Evolutionary conservation across 306 rosid genomes (phyloP).

Genomic region (Dicorynia guianensis): DNA sequence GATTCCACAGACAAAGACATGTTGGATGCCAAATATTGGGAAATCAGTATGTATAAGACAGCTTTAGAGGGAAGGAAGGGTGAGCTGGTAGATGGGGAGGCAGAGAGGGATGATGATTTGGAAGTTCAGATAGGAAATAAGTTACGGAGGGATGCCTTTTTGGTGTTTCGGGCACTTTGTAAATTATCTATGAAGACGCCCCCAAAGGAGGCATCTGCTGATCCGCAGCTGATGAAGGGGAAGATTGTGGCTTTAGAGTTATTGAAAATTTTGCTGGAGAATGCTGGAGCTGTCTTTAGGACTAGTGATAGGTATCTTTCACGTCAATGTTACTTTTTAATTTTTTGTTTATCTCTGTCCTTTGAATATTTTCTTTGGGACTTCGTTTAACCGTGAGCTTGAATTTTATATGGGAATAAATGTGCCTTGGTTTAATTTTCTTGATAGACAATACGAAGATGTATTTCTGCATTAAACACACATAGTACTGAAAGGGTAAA

Average conservation of each 20-base stretch:
- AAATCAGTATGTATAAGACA: constrained; percentile 98
- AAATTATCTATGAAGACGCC: constrained; percentile 97
- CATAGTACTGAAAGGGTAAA: neutral
- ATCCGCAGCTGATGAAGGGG: constrained; percentile 93
- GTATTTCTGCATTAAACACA: constrained; percentile 14
- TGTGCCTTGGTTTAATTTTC: constrained; percentile 26
- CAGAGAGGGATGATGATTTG: constrained; percentile 95
- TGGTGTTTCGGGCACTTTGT: constrained; percentile 97
- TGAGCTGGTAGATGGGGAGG: constrained; percentile 90
- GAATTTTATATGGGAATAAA: constrained; percentile 23
- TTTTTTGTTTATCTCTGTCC: constrained; percentile 2
- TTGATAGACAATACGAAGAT: constrained; percentile 14
- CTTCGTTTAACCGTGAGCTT: constrained; percentile 4
- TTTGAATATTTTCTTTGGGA: neutral
- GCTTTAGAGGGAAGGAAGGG: constrained; percentile 96
- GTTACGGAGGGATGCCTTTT: constrained; percentile 91
- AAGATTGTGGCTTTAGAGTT: constrained; percentile 96
- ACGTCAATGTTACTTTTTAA: neutral
- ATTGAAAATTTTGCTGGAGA: constrained; percentile 94
- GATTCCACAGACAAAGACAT: constrained; percentile 98
- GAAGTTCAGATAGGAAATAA: constrained; percentile 99
- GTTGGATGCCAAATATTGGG: constrained; percentile 99
- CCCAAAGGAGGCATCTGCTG: constrained; percentile 88
- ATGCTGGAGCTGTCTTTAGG: constrained; percentile 98
- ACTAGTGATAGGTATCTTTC: constrained; percentile 92